Evolutionary conservation across 768 basidiomycete species (phyloP), one percentile per base, ranked within the genome.

Genomic region (Paxillus rubicundulus): DNA sequence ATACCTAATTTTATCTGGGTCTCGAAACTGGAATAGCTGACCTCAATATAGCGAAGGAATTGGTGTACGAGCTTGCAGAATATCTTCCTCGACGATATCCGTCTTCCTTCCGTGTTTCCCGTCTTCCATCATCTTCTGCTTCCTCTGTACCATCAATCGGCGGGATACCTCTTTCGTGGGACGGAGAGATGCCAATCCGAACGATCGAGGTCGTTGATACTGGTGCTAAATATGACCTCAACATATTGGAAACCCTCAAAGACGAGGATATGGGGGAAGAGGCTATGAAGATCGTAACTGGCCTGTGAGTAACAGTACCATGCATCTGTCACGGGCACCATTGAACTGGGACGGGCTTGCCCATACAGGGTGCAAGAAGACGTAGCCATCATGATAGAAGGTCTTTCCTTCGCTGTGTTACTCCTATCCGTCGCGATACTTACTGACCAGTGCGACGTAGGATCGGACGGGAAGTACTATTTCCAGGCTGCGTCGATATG

Each of bases 401-500:
- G 81, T 78, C 34, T 47, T 40, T 53, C 39, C 27, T 37, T 41
- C 52, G 42, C 45, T 47, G 38, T 50, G 50, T 49, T 33, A 17
- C 27, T 47, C 48, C 33, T 49, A 53, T 53, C 54, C 57, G 56
- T 60, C 41, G 40, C 50, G 45, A 45, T 60, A 51, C 37, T 56
- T 49, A 49, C 53, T 64, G 55, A 60, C 53, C 38, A 39, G 46
- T 59, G 58, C 55, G 61, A 61, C 42, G 53, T 63, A 84, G 85
- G 85, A 47, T 65, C 72, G 18, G 85, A 91, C 50, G 86, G 87
- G 38, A 74, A 74, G 54, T 86, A 88, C 57, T 85, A 88, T 63
- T 82, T 91, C 59, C 87, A 87, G 63, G 85, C 81, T 38, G 89
- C 87, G 8, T 82, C 81, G 0, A 82, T 89, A 57, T 78, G 79